Conservation (phyloP, 805 yeast species). For the Metschnikowia cerradonensis region DNA sequence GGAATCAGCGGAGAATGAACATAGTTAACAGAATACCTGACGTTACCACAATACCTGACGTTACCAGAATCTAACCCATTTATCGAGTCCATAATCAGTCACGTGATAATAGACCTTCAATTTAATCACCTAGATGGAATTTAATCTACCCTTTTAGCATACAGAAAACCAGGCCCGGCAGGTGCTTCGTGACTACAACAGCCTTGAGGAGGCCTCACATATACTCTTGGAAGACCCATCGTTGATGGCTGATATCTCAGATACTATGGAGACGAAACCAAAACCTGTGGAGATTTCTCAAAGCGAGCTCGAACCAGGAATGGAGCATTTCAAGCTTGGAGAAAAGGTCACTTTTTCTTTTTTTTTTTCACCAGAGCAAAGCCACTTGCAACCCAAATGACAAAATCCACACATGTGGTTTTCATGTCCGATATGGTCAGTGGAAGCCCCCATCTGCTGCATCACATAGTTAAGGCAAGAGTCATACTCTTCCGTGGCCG, state of each 20-base stretch:
- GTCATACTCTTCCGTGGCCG: slow-evolving; percentile 40
- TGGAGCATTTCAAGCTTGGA: slow-evolving; percentile 16
- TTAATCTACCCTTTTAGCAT: too few species aligned
- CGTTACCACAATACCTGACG: too few species aligned
- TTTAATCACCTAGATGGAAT: too few species aligned
- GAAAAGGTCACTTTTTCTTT: slow-evolving; percentile 19
- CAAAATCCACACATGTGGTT: slow-evolving; percentile 47
- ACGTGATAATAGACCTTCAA: too few species aligned
- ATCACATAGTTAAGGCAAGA: slow-evolving; percentile 43
- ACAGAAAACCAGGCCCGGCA: slow-evolving; percentile 42
- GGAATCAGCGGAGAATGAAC: too few species aligned
- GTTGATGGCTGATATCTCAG: slow-evolving; percentile 27
- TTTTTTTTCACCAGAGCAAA: background rate
- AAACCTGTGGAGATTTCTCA: background rate
- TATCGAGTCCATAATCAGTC: too few species aligned
- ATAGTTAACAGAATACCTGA: too few species aligned
- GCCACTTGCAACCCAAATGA: slow-evolving; percentile 43
- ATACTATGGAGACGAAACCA: background rate
- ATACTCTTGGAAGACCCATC: slow-evolving; percentile 61
- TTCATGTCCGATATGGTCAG: slow-evolving; percentile 32
- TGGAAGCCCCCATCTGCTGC: slow-evolving; percentile 45
- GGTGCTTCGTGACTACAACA: slow-evolving; percentile 44
- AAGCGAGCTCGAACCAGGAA: slow-evolving; percentile 13
- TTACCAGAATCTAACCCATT: too few species aligned
- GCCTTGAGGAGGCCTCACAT: slow-evolving; percentile 56